Base-by-base conservation (phyloP, 1,139 yeast species). In the Diutina pseudorugosa region DNA sequence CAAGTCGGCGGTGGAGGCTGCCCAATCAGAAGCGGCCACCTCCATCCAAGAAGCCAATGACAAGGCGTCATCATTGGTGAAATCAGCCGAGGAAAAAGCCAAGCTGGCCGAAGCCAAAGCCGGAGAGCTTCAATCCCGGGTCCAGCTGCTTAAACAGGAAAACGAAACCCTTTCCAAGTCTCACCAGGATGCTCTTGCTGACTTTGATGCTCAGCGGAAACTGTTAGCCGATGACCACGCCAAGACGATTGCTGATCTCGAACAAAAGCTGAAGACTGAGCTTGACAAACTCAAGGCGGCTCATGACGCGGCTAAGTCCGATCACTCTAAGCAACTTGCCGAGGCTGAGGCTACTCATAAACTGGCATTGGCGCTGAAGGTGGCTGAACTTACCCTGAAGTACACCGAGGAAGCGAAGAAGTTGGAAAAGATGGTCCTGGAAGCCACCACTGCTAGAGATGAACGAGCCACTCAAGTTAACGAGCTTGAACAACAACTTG, bases 1-100 rank as follows among this genome's bases (percentile, higher is more conserved):
- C 18, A 25, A 36, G 33, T 18, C 41, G 33, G 36, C 45, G 41
- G 25, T 27, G 27, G 16, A 45, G 36, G 40, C 45, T 36, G 44
- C 33, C 12, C 51, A 51, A 43, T 43, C 52, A 41, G 47, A 55
- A 23, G 36, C 36, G 14, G 36, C 36, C 11, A 30, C 36, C 36
- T 30, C 11, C 14, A 30, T 30, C n/a, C 8, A 30, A 12, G 14
- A 30, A 30, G 36, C 36, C 11, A 14, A 30, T 30, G 36, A 30
- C 6, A 30, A 30, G 14, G 36, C 36, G 4, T 7, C 7, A 7
- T 23, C 25, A 23, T 30, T 30, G n/a, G 11, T 30, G n/a, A 30
- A 30, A 30, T 14, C 12, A 30, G 36, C 36, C n/a, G 36, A 30
- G 12, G 36, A 30, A 14, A 30, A 30, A 3, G 36, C 36, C 36